phyloP scores from a whole-genome alignment of 2,329 filamentous ascomycete genomes.

The Ophioceras dolichostomum region DNA sequence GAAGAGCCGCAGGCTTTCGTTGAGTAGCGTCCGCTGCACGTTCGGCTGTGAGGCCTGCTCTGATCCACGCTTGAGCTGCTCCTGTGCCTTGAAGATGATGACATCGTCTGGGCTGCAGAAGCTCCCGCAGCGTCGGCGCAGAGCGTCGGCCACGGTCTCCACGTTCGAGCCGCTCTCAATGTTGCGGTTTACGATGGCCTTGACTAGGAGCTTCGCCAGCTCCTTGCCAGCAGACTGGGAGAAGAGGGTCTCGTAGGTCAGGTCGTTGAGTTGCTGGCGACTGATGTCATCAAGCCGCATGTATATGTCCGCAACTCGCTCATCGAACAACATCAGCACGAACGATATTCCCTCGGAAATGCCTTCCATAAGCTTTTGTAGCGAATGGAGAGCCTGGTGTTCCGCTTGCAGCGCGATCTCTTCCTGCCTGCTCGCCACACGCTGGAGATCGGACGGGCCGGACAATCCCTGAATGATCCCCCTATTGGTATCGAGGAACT shows the following conservation, averaged over 20 bases:
- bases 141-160: slow-evolving; percentile 90
- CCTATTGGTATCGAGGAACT: slow-evolving; percentile 79
- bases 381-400: slow-evolving; percentile 78
- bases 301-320: slow-evolving; percentile 82
- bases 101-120: slow-evolving; percentile 98
- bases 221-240: slow-evolving; percentile 69
- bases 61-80: slow-evolving; percentile 78
- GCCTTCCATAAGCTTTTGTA: slow-evolving; percentile 75
- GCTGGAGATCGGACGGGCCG: slow-evolving; percentile 75
- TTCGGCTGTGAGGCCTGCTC: slow-evolving; percentile 68
- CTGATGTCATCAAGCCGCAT: slow-evolving; percentile 58
- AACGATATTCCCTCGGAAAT: slow-evolving; percentile 97
- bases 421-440: slow-evolving; percentile 71
- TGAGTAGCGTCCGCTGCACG: slow-evolving; percentile 64
- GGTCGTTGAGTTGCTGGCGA: slow-evolving; percentile 55
- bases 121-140: slow-evolving; percentile 82
- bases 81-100: slow-evolving; percentile 95
- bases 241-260: slow-evolving; percentile 86
- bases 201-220: slow-evolving; percentile 86
- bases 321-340: slow-evolving; percentile 86
- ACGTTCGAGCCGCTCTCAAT: slow-evolving; percentile 96
- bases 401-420: slow-evolving; percentile 89
- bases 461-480: slow-evolving; percentile 86
- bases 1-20: slow-evolving; percentile 82
- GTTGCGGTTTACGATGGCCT: slow-evolving; percentile 95